A percentile compares a stretch with the other conserved stretches of the same genome.
These are phyloP conservation scores for Colletotrichum tabaci DNA, from an alignment of 2,329 filamentous ascomycete genomes.

Conservation along the genomic window DNA sequence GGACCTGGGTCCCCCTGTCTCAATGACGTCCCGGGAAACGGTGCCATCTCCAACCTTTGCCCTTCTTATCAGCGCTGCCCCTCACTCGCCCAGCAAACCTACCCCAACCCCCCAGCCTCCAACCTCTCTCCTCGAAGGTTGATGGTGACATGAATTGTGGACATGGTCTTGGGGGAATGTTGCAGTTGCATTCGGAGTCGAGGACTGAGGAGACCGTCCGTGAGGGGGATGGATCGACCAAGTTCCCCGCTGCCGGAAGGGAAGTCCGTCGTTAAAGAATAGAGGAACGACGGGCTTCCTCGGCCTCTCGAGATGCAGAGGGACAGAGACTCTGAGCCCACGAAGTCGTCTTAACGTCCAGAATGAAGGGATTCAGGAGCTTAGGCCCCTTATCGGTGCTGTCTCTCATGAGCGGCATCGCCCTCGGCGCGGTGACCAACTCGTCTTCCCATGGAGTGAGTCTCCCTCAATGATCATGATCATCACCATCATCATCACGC, in stretches of 20 bases:
- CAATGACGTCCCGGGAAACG: slow-evolving; percentile 17
- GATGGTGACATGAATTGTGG: slow-evolving; percentile 41
- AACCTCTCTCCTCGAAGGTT: neutral
- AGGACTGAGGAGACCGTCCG: slow-evolving; percentile 14
- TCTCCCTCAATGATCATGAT: neutral
- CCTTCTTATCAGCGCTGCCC: slow-evolving; percentile 33
- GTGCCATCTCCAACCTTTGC: slow-evolving; percentile 19
- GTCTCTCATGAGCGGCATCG: slow-evolving; percentile 6
- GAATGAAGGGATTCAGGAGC: slow-evolving; percentile 23
- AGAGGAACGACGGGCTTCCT: slow-evolving; percentile 9
- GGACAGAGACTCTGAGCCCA: neutral
- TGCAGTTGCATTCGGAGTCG: slow-evolving; percentile 33
- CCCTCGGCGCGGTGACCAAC: slow-evolving; percentile 5
- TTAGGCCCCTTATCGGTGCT: slow-evolving; percentile 6
- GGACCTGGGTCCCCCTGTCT: slow-evolving; percentile 4
- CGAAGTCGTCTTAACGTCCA: neutral
- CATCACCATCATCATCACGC: too few species aligned
- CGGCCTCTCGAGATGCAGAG: neutral
- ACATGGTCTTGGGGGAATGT: slow-evolving; percentile 31
- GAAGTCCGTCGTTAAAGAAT: slow-evolving; percentile 15
- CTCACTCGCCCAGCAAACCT: slow-evolving; percentile 27
- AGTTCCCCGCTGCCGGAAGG: slow-evolving; percentile 2
- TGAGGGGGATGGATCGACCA: slow-evolving; percentile 22
- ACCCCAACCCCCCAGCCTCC: neutral
- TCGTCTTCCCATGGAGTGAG: slow-evolving; percentile 23